A percentile compares a stretch with the other conserved stretches of the same genome.
Evolutionary conservation across 139 green algal genomes (phyloP).

Genomic region (Picochlorum sp.): DNA sequence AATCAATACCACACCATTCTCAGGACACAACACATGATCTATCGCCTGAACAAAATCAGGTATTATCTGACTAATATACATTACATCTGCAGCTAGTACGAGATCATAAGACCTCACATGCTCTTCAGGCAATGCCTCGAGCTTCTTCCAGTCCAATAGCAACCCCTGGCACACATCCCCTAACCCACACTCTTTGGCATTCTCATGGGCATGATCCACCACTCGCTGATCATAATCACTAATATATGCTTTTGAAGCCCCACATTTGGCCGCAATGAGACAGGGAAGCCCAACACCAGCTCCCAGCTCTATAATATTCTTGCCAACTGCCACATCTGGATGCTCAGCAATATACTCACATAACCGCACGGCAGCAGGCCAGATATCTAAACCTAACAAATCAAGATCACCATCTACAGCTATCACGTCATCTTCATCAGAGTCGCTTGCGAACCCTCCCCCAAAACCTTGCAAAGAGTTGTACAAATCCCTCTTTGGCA

Average conservation of each 20-base stretch:
- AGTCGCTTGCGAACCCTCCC: background rate
- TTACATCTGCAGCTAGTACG: conserved; percentile 3
- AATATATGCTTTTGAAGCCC: background rate
- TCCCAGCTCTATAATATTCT: conserved; percentile 10
- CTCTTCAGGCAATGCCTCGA: background rate
- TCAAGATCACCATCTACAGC: conserved; percentile 6
- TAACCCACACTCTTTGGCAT: background rate
- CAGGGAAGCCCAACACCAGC: conserved; percentile 8
- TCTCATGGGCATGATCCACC: background rate
- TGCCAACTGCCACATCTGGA: background rate
- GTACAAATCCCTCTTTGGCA: background rate
- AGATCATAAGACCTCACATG: background rate
- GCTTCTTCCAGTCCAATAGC: conserved; percentile 8
- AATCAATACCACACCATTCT: background rate
- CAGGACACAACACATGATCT: background rate
- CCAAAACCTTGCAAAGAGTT: conserved; percentile 5
- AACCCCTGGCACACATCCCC: background rate
- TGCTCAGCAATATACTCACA: conserved; percentile 6
- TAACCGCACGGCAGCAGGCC: conserved; percentile 4
- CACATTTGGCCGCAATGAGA: background rate
- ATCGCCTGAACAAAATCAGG: background rate
- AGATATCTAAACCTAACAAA: conserved; percentile 12
- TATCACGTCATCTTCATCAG: background rate
- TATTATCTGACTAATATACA: conserved; percentile 9
- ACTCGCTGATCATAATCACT: conserved; percentile 12